A percentile compares a stretch with the other conserved stretches of the same genome.
Evolutionary conservation across 805 yeast genomes (phyloP).

Genomic region (Jamesozyma jinghongensis): DNA sequence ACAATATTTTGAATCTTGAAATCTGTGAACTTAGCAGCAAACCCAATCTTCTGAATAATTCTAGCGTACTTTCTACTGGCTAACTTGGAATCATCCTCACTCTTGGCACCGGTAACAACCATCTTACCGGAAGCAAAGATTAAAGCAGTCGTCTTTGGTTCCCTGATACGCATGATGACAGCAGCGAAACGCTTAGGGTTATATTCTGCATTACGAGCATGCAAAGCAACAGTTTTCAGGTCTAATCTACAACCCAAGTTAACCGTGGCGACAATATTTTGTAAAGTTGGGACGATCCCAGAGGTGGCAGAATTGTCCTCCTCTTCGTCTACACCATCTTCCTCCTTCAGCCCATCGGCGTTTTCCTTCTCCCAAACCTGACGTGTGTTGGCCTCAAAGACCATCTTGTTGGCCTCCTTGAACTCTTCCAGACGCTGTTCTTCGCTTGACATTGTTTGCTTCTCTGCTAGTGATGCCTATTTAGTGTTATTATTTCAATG

Average conservation of each 20-base stretch:
- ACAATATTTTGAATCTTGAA: constrained; percentile 97
- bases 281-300: constrained; percentile 90
- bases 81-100: constrained; percentile 96
- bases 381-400: constrained; percentile 31
- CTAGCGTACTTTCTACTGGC: constrained; percentile 97
- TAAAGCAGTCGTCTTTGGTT: constrained; percentile 95
- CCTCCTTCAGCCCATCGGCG: constrained; percentile 6
- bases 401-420: constrained; percentile 29
- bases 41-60: constrained; percentile 94
- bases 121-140: constrained; percentile 98
- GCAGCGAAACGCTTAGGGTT: constrained; percentile 99
- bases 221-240: constrained; percentile 92
- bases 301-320: constrained; percentile 69
- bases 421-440: constrained; percentile 28
- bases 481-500: background rate
- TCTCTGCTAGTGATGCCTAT: background rate
- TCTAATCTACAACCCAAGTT: constrained; percentile 93
- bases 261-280: constrained; percentile 96
- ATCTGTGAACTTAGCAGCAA: constrained; percentile 95
- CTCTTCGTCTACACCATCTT: constrained; percentile 8
- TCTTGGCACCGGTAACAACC: constrained; percentile 99
- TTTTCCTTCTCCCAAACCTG: constrained; percentile 29
- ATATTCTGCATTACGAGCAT: constrained; percentile 98
- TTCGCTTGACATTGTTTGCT: constrained; percentile 22
- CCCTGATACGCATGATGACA: constrained; percentile 97